Conservation (phyloP, 2,329 filamentous ascomycete genomes). For the Colletotrichum lindemuthianum region DNA sequence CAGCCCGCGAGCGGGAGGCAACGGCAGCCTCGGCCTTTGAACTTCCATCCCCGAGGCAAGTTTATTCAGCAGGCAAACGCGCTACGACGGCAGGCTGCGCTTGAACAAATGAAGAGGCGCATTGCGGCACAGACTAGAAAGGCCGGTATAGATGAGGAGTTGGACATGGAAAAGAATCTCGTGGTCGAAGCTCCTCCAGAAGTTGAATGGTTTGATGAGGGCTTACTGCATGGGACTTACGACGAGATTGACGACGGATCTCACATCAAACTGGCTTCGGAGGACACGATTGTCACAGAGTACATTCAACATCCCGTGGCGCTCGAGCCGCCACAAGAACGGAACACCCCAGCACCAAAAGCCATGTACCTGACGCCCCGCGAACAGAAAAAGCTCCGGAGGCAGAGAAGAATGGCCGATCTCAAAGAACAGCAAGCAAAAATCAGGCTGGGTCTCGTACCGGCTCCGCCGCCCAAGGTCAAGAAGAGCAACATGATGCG, state of each 20-base stretch:
- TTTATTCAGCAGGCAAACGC: conserved; percentile 96
- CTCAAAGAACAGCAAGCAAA: conserved; percentile 97
- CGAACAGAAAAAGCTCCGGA: conserved; percentile 90
- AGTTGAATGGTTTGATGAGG: conserved; percentile 98
- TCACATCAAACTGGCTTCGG: conserved; percentile 76
- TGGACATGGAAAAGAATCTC: conserved; percentile 90
- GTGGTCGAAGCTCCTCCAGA: conserved; percentile 84
- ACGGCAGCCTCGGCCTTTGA: conserved; percentile 77
- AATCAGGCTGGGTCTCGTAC: conserved; percentile 88
- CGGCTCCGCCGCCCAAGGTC: conserved; percentile 92
- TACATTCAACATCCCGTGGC: conserved; percentile 94
- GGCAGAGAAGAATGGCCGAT: conserved; percentile 90
- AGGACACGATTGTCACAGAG: conserved; percentile 88
- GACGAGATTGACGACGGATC: conserved; percentile 71
- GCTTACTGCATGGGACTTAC: conserved; percentile 81
- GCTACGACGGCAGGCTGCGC: conserved; percentile 82
- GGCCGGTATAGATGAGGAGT: conserved; percentile 92
- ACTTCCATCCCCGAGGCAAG: conserved; percentile 96
- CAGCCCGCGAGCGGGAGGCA: conserved; percentile 67
- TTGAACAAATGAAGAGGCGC: conserved; percentile 94
- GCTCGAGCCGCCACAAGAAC: conserved; percentile 91
- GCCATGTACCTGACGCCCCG: conserved; percentile 91
- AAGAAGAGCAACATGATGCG: conserved; percentile 99
- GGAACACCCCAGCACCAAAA: conserved; percentile 80
- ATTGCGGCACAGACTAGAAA: conserved; percentile 89